Evolutionary conservation across 176 grass and related monocot genomes (phyloP).

Genomic region (Musa itinerans): DNA sequence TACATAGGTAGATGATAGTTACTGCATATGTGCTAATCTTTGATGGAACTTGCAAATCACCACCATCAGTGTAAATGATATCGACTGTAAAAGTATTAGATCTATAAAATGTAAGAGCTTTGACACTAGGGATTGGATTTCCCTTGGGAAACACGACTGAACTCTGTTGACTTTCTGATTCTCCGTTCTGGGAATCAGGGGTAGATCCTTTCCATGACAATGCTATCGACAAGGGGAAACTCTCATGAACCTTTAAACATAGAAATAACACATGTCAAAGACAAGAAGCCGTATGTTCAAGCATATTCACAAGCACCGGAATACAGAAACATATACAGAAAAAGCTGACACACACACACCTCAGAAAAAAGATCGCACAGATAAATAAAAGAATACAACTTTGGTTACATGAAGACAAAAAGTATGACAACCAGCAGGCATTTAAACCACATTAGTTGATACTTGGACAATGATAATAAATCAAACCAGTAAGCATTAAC

Average conservation of each 20-base stretch:
- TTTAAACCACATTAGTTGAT: too few species aligned
- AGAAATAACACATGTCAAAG: neutral
- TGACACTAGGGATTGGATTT: constrained; percentile 58
- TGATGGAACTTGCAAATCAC: constrained; percentile 32
- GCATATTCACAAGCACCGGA: neutral
- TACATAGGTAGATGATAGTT: neutral
- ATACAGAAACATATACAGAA: neutral
- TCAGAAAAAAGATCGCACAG: too few species aligned
- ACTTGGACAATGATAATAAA: too few species aligned
- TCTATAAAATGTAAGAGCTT: constrained; percentile 65
- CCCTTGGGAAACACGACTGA: constrained; percentile 71
- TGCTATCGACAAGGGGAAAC: constrained; percentile 72
- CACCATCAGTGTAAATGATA: constrained; percentile 42
- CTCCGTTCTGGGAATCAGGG: constrained; percentile 38
- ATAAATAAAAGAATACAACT: too few species aligned
- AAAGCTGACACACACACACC: too few species aligned
- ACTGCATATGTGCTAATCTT: constrained; percentile 89
- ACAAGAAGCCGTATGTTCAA: neutral
- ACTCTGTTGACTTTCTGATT: constrained; percentile 29
- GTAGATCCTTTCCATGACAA: constrained; percentile 50
- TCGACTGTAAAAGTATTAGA: constrained; percentile 62
- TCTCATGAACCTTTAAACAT: constrained; percentile 61
- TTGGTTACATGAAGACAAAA: too few species aligned
- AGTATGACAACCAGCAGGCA: too few species aligned
- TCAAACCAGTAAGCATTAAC: too few species aligned